phyloP scores from a whole-genome alignment of 331 rosid genomes.

The Malus hybrid region DNA sequence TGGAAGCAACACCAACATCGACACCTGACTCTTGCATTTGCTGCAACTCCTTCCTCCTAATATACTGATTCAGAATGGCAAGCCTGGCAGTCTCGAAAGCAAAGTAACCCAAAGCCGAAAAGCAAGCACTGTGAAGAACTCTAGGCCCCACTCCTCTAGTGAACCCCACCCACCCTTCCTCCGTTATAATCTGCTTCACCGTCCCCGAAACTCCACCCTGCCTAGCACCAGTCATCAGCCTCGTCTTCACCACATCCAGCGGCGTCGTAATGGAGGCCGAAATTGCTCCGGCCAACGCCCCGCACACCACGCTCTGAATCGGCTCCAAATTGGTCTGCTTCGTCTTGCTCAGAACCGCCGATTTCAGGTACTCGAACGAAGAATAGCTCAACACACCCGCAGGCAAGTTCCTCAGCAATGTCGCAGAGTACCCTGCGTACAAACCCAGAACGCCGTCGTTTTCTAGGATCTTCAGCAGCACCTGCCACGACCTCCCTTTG shows the following conservation, averaged over 20 bases:
- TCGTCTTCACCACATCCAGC: constrained; percentile 81
- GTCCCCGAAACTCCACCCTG: constrained; percentile 51
- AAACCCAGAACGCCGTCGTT: constrained; percentile 76
- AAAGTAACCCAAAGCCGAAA: constrained; percentile 82
- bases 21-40: constrained; percentile 26
- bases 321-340: constrained; percentile 42
- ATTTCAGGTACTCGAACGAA: constrained; percentile 77
- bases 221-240: constrained; percentile 70
- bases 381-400: constrained; percentile 90
- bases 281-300: constrained; percentile 83
- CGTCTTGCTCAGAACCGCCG: constrained; percentile 42
- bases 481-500: constrained; percentile 67
- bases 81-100: constrained; percentile 93
- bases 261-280: constrained; percentile 86
- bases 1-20: background rate
- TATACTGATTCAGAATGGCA: constrained; percentile 44
- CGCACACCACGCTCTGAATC: constrained; percentile 71
- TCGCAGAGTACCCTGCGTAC: constrained; percentile 75
- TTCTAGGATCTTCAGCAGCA: constrained; percentile 45
- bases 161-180: constrained; percentile 81
- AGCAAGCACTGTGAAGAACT: constrained; percentile 83
- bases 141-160: constrained; percentile 91
- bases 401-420: constrained; percentile 67
- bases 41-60: constrained; percentile 45
- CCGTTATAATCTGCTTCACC: constrained; percentile 53